Evolutionary conservation across 176 grass and related monocot species (phyloP).

Genomic region (Carex myosuroides): DNA sequence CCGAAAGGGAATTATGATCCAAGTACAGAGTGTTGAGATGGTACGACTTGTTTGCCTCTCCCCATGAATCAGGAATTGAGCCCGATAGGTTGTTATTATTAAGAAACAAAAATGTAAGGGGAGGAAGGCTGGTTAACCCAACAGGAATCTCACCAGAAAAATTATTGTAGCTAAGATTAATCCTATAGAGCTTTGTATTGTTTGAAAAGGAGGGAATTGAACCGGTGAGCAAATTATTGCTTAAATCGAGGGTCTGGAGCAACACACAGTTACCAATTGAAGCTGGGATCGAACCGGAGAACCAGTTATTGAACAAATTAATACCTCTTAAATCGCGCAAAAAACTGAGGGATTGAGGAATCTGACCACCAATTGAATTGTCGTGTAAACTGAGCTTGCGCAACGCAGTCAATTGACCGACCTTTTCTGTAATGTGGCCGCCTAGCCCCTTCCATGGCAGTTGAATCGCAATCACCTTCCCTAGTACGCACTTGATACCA

Average conservation of each 20-base stretch:
- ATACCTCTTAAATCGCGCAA: slow-evolving; percentile 59
- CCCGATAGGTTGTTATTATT: slow-evolving; percentile 50
- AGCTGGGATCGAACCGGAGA: slow-evolving; percentile 54
- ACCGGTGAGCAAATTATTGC: slow-evolving; percentile 67
- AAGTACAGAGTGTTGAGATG: slow-evolving; percentile 29
- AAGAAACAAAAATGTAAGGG: slow-evolving; percentile 50
- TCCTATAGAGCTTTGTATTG: slow-evolving; percentile 44
- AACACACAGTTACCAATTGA: slow-evolving; percentile 43
- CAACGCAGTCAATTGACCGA: slow-evolving; percentile 67
- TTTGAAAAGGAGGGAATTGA: slow-evolving; percentile 48
- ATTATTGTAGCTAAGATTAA: slow-evolving; percentile 82
- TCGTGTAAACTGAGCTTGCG: slow-evolving; percentile 85
- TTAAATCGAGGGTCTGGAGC: slow-evolving; percentile 83
- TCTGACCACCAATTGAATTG: slow-evolving; percentile 64
- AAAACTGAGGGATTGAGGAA: slow-evolving; percentile 54
- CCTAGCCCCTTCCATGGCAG: slow-evolving; percentile 71
- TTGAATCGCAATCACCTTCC: slow-evolving; percentile 80
- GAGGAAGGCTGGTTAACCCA: slow-evolving; percentile 33
- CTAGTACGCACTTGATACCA: slow-evolving; percentile 69
- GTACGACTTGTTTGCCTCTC: not conserved
- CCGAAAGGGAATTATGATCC: slow-evolving; percentile 43
- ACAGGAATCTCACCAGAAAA: slow-evolving; percentile 54
- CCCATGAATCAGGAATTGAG: slow-evolving; percentile 32
- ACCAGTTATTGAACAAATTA: slow-evolving; percentile 94
- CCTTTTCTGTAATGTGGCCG: slow-evolving; percentile 62